Evolutionary conservation across 1,284 basidiomycete genomes (phyloP), one percentile per base, ranked within the genome.

Genomic region (Phaffia rhodozyma): DNA sequence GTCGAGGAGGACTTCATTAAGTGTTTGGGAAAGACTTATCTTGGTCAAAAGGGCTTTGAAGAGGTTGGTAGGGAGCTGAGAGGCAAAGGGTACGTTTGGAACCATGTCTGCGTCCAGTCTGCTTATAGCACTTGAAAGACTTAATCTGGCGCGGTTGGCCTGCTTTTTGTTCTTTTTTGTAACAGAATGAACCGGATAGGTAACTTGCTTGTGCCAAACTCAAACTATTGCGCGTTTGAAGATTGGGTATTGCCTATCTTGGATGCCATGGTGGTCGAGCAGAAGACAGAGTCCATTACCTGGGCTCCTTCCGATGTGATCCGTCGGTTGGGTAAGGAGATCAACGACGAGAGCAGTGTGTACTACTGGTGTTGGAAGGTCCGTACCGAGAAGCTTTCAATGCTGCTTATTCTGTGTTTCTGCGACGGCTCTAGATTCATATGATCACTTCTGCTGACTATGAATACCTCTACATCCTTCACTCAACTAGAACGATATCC

Each of bases 291-390:
- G 62, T 73, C 72, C 2, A 60, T 68, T 30, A 70, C 73, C 38
- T 98, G 96, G 96, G 86, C 87, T 1, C 96, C 96, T n/a, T 94
- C 91, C 73, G 82, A 84, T 23, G 90, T 99, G 73, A 97, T 97
- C 70, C 83, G 82, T 51, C 79, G 96, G 60, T 78, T 99, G 23
- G 96, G 96, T 30, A 90, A 89, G 74, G 96, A 98, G 77, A 67
- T 58, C 4, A 80, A 97, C 75, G 86, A 97, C 74, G 94, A 98
- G 77, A 87, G 92, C 72, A 92, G 89, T 68, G 90, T 98, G 63
- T 97, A 97, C 73, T 97, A 97, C 73, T 98, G 96, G 96, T 94
- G 94, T 51, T 96, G 91, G 75, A 97, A 94, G 83, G 93, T 93
- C 76, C 79, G 83, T 53, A 50, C 58, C 5, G 38, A 43, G 13